phyloP scores from a whole-genome alignment of 352 stramenopile genomes.

The Phytophthora palmivora region DNA sequence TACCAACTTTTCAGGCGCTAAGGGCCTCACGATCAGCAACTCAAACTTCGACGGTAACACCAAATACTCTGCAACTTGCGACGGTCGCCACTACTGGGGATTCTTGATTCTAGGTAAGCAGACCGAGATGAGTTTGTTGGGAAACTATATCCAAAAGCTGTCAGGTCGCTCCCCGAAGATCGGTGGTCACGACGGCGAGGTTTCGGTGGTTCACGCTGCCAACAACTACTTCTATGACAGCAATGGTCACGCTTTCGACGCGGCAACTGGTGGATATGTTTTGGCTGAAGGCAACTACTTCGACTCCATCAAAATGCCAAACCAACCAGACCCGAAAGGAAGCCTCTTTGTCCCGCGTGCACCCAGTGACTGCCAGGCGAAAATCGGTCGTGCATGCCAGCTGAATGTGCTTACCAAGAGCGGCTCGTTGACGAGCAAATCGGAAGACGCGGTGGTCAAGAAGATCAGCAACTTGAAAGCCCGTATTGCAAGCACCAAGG shows the following conservation, averaged over 20 bases:
- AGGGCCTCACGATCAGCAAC: constrained; percentile 51
- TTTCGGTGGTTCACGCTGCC: constrained; percentile 33
- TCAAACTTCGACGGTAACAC: no score
- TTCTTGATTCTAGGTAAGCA: constrained; percentile 41
- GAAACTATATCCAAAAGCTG: constrained; percentile 53
- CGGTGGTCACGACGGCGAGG: constrained; percentile 15
- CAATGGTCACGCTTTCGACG: constrained; percentile 38
- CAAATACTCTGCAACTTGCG: constrained; percentile 44
- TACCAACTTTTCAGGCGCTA: constrained; percentile 32
- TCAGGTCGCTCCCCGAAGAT: constrained; percentile 56
- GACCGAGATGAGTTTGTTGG: constrained; percentile 48
- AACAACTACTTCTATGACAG: constrained; percentile 42
- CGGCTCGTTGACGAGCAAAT: constrained; percentile 1
- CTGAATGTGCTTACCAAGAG: constrained; percentile 23
- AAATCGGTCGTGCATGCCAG: constrained; percentile 17
- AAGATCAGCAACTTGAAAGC: constrained; percentile 11
- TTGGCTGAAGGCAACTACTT: constrained; percentile 45
- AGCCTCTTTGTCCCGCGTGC: constrained; percentile 19
- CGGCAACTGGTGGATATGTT: constrained; percentile 23
- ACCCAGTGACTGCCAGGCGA: constrained; percentile 14
- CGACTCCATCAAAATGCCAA: constrained; percentile 13
- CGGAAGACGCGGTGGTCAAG: constrained; percentile 2
- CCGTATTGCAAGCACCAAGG: background rate
- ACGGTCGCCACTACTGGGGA: constrained; percentile 56
- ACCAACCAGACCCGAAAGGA: constrained; percentile 11